Evolutionary conservation across 495 filamentous ascomycete species (phyloP).

Genomic region (Xylaria sp.): DNA sequence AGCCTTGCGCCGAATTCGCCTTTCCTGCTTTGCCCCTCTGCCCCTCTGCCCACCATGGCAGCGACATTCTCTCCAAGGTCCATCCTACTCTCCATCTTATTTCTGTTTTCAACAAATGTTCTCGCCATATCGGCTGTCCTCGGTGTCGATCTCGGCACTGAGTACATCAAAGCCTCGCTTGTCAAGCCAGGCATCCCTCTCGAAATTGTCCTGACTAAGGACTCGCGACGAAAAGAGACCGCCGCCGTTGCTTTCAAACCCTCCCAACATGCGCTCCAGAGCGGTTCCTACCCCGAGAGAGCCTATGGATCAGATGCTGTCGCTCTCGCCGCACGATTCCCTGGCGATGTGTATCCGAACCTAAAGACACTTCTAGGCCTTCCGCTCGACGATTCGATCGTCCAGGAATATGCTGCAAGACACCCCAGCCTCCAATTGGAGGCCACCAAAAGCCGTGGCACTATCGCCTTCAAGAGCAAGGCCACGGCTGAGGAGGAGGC

Average conservation of each 20-base stretch:
- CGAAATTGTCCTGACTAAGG: slow-evolving; percentile 98
- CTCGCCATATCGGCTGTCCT: slow-evolving; percentile 74
- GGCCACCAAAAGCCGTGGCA: slow-evolving; percentile 65
- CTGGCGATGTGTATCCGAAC: slow-evolving; percentile 92
- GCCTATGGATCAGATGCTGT: slow-evolving; percentile 91
- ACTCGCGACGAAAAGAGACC: slow-evolving; percentile 94
- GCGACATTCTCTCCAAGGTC: slow-evolving; percentile 50
- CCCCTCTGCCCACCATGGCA: slow-evolving; percentile 50
- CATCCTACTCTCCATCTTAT: slow-evolving; percentile 53
- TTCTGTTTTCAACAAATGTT: slow-evolving; percentile 57
- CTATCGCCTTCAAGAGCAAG: slow-evolving; percentile 76
- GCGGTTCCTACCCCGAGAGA: slow-evolving; percentile 79
- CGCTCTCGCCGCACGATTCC: slow-evolving; percentile 84
- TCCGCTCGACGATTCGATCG: slow-evolving; percentile 63
- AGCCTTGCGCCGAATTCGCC: slow-evolving; percentile 37
- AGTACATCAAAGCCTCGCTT: slow-evolving; percentile 94
- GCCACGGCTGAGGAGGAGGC: slow-evolving; percentile 68
- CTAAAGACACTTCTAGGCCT: slow-evolving; percentile 86
- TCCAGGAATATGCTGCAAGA: slow-evolving; percentile 70
- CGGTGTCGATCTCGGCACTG: slow-evolving; percentile 93
- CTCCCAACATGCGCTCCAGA: slow-evolving; percentile 61
- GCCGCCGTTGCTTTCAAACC: slow-evolving; percentile 96
- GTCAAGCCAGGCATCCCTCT: slow-evolving; percentile 98
- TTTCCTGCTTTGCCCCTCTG: too few species aligned
- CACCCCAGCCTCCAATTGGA: slow-evolving; percentile 73